Base-by-base conservation (phyloP, 768 basidiomycete genomes). In the Trametes meyenii region DNA sequence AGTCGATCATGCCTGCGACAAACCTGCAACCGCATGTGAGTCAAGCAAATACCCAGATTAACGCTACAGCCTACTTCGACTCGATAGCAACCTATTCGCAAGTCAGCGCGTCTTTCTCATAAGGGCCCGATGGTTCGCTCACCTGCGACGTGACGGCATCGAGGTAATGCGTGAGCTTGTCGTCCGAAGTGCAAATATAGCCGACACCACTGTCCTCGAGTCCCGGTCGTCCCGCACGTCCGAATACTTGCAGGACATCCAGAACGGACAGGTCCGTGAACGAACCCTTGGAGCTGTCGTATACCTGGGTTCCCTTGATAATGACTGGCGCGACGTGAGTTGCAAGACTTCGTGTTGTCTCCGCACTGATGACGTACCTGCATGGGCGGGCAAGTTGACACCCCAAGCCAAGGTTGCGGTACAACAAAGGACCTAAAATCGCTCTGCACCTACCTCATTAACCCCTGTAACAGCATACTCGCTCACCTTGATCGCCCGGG, bases 371-470 rank as follows among this genome's bases (percentile, higher is more conserved):
- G 42, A 52, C 77, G 64, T 63, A 92, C 92, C 94, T 58, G 97
- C 97, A 75, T 98, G 96, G 17, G 97, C 97, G 36, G 97, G 97
- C 64, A 99, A 78, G 74, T 99, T 99, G 67, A 99, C 97, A 76
- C 97, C 97, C 97, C 97, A 99, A 5, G 97, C 97, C 44, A 99
- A 81, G 2, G 97, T 99, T 5, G 97, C 94, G 2, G 97, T 99
- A 78, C 97, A 99, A 74, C 94, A 97, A 17, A 99, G 79, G 52
- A 99, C 96, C 96, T 97, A 67, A 5, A 3, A 63, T 3, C 36
- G 23, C 33, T 26, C 12, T 33, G 29, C 2, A 7, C 33, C 14
- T 7, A 16, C 24, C 40, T 11, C 29, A 17, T 35, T 63, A 50
- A 0, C 39, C 17, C 29, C 29, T 8, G 29, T 6, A 33, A 14